These are phyloP conservation scores for Nissolia schottii DNA, from an alignment of 306 rosid genomes.

Conservation along the genomic window DNA sequence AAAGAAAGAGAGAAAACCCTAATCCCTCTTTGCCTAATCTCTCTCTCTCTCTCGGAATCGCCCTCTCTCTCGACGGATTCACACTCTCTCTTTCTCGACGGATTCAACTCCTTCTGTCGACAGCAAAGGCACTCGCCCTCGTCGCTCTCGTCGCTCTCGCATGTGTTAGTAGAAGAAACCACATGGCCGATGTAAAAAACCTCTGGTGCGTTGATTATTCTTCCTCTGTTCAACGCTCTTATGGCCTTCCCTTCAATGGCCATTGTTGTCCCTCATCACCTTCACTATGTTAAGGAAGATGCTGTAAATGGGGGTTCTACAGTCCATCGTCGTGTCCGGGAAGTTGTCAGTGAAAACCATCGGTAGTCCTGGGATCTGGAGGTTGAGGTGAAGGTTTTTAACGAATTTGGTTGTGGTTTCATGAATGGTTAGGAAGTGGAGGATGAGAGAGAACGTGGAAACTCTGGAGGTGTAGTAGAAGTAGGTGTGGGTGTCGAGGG, in stretches of 20 bases:
- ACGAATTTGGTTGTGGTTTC: not conserved
- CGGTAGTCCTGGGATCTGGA: constrained; percentile 29
- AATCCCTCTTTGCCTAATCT: no score
- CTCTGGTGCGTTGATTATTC: constrained; percentile 20
- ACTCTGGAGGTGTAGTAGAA: constrained; percentile 33
- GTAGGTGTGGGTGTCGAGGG: constrained; percentile 34
- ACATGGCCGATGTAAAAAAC: constrained; percentile 44
- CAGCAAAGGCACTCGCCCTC: constrained; percentile 40
- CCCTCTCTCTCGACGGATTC: no score
- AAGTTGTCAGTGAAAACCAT: not conserved
- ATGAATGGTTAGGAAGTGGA: constrained; percentile 15
- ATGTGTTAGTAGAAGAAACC: not conserved
- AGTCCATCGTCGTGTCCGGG: not conserved
- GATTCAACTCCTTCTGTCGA: no score
- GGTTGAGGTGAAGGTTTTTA: not conserved
- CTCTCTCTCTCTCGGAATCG: no score
- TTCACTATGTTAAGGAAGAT: not conserved
- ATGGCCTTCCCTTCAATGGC: constrained; percentile 2
- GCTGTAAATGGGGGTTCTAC: not conserved
- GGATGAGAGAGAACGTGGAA: not conserved
- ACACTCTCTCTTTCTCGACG: no score
- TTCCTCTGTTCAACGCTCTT: constrained; percentile 22
- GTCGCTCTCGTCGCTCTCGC: not conserved
- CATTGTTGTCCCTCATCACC: not conserved
- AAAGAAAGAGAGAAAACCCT: no score